Base-by-base conservation (phyloP, 176 grass and related monocot genomes). In the Eragrostis nindensis region DNA sequence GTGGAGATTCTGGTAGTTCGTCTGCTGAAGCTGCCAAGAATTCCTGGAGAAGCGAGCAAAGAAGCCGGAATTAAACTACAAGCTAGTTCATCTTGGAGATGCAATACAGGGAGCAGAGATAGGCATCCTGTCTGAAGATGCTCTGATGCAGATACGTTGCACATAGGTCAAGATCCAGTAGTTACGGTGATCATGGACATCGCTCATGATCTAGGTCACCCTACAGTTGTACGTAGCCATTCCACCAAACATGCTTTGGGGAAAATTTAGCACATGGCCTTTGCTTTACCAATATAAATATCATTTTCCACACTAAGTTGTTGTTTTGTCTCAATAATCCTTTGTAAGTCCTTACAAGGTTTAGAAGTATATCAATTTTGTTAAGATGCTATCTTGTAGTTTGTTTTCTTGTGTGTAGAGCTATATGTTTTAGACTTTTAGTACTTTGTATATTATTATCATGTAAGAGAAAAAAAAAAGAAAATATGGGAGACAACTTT, bases 1-100 rank as follows among this genome's bases (percentile, higher is more conserved):
- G 64, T 60, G 90, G 71, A 27, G 92, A 95, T 84, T 83, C 89
- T 62, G 71, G 68, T 21, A 60, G 76, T 73, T 80, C 76, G 21
- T 90, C 94, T 55, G 84, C 81, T 57, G 86, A 91, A 69, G 88
- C 92, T 41, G 95, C 92, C 18, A 95, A 95, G 43, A 98, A 95
- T 69, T 98, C 88, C 66, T 93, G 92, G 92, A 95, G 82, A 83
- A 98, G 46, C 62, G 92, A 95, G 78, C 90, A 78, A 61, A 92
- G 84, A 76, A 86, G 63, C 48, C 84, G 89, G 38, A 75, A 48
- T 75, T 93, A 75, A 89, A 85, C 49, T 61, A 50, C 45, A 32
- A 48, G 7, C 39, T 60, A 52, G 26, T 41, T 80, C 68, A 44
- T 79, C 79, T 66, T 81, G 61, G 11, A 75, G 14, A 87, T 44